Conservation (phyloP, 179 eudicot genomes). For the Gypsophila paniculata region DNA sequence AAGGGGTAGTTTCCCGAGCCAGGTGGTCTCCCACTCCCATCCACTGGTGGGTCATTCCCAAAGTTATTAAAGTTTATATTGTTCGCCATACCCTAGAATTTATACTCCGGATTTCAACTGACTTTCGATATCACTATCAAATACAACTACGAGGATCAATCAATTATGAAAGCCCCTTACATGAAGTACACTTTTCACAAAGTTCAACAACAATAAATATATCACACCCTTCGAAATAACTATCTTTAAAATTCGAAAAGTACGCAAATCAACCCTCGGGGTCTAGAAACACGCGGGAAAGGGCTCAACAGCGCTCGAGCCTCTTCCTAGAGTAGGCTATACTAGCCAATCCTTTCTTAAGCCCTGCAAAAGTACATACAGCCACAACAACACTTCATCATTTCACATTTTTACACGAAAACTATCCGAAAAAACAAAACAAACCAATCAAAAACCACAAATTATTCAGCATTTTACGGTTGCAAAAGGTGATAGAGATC, state of each 20-base stretch:
- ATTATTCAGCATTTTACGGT: not conserved
- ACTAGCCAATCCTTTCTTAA: not conserved
- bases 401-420: not conserved
- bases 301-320: too few relatives aligned
- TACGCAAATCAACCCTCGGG: not conserved
- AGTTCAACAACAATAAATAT: not conserved
- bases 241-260: not conserved
- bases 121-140: not conserved
- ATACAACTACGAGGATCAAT: not conserved
- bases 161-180: not conserved
- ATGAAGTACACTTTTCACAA: not conserved
- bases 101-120: not conserved
- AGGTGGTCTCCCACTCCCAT: conserved; percentile 45
- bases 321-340: too few relatives aligned
- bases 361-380: not conserved
- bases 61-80: conserved; percentile 59
- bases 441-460: not conserved
- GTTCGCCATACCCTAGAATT: conserved; percentile 40
- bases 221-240: not conserved
- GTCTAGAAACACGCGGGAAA: too few relatives aligned
- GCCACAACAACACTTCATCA: not conserved
- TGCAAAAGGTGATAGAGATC: not conserved
- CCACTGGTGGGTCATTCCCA: conserved; percentile 40
- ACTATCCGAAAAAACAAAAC: too few relatives aligned
- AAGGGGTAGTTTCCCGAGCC: conserved; percentile 64